Conservation (phyloP, 208 protist genomes). For the Leishmania gerbilli region DNA sequence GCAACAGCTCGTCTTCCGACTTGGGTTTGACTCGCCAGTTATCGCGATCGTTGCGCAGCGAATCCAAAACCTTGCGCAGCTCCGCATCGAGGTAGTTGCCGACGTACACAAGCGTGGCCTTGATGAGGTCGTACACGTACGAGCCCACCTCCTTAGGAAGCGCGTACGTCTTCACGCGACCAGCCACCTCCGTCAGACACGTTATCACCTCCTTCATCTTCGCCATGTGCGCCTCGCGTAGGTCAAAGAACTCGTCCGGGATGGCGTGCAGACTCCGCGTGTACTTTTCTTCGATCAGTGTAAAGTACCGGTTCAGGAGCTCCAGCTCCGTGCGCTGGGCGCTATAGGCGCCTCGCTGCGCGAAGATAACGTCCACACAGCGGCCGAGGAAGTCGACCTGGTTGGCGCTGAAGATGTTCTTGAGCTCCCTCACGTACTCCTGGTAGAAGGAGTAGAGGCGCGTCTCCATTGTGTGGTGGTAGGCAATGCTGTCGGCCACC, state of each 20-base stretch:
- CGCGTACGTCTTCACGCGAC: conserved; percentile 61
- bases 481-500: conserved; percentile 81
- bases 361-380: conserved; percentile 71
- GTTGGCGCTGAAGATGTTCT: conserved; percentile 43
- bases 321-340: conserved; percentile 50
- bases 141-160: conserved; percentile 42
- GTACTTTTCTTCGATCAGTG: conserved; percentile 80
- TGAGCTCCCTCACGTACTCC: conserved; percentile 61
- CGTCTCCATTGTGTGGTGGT: conserved; percentile 63
- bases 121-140: conserved; percentile 67
- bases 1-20: conserved; percentile 68
- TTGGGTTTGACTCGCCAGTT: conserved; percentile 74
- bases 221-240: conserved; percentile 82
- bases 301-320: conserved; percentile 70
- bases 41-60: conserved; percentile 62
- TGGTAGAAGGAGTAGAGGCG: conserved; percentile 74
- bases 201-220: conserved; percentile 80
- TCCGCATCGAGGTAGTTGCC: conserved; percentile 70
- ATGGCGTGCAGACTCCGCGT: conserved; percentile 72
- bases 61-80: conserved; percentile 70
- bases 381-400: conserved; percentile 70
- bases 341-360: conserved; percentile 44
- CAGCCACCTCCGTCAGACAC: conserved; percentile 55
- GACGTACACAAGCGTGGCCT: conserved; percentile 44
- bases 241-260: conserved; percentile 72